Evolutionary conservation across 345 rosid species (phyloP).

Genomic region (Pseudoturritis turrita): DNA sequence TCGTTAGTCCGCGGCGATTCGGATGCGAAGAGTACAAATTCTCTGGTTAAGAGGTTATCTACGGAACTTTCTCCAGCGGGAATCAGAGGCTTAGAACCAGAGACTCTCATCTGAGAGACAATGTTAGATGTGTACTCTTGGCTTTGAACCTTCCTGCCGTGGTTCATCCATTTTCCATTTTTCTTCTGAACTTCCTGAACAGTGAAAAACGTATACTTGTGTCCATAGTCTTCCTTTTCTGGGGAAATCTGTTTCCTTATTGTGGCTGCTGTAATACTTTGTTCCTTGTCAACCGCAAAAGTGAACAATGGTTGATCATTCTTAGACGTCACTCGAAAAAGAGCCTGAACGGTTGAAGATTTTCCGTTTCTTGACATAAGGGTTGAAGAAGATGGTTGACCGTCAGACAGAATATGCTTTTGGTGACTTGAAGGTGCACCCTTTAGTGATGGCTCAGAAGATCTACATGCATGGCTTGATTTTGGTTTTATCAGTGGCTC

Average conservation of each 20-base stretch:
- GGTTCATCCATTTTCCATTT: conserved; percentile 72
- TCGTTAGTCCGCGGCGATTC: conserved; percentile 62
- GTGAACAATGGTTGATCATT: conserved; percentile 82
- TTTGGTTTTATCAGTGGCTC: conserved; percentile 74
- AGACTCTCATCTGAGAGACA: conserved; percentile 82
- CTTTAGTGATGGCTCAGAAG: conserved; percentile 40
- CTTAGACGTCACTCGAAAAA: conserved; percentile 72
- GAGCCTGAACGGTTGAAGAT: conserved; percentile 62
- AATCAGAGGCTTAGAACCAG: conserved; percentile 38
- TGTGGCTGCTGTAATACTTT: conserved; percentile 76
- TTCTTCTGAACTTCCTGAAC: conserved; percentile 71
- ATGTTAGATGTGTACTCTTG: conserved; percentile 60
- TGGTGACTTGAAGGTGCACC: conserved; percentile 34
- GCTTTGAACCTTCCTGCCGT: conserved; percentile 53
- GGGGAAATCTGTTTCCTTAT: conserved; percentile 41
- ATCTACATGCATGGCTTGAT: conserved; percentile 34
- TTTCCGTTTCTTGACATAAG: conserved; percentile 34
- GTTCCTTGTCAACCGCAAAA: conserved; percentile 76
- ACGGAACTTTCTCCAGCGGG: conserved; percentile 19
- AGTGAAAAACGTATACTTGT: conserved; percentile 70
- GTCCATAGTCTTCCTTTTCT: conserved; percentile 45
- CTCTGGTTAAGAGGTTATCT: conserved; percentile 44
- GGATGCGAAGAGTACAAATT: conserved; percentile 58
- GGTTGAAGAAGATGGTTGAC: conserved; percentile 31
- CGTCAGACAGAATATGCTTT: conserved; percentile 30